Evolutionary conservation across 345 rosid genomes (phyloP).

Genomic region (Acer saccharum): DNA sequence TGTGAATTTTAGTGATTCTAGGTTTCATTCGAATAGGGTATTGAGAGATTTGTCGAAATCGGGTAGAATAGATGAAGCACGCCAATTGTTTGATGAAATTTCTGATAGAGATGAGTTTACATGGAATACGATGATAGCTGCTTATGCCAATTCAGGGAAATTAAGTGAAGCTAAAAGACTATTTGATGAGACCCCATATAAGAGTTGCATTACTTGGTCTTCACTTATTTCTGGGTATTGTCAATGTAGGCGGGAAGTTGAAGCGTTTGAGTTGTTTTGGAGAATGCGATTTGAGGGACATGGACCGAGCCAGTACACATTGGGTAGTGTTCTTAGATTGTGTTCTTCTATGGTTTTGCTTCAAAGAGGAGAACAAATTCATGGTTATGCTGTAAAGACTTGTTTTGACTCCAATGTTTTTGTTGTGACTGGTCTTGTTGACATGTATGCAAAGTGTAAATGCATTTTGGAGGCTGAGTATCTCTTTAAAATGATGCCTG

Average conservation of each 20-base stretch:
- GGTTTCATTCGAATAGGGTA: constrained; percentile 44
- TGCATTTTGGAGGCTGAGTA: constrained; percentile 69
- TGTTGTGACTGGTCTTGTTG: constrained; percentile 79
- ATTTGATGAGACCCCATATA: constrained; percentile 50
- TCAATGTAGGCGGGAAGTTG: constrained; percentile 43
- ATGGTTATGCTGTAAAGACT: constrained; percentile 61
- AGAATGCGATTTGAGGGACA: constrained; percentile 70
- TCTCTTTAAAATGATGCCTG: constrained; percentile 47
- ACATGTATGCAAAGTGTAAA: constrained; percentile 75
- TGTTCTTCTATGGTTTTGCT: constrained; percentile 50
- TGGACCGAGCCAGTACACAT: constrained; percentile 56
- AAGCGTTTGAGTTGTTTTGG: constrained; percentile 64
- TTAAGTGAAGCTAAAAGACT: constrained; percentile 55
- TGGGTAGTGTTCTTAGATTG: constrained; percentile 71
- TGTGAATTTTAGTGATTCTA: constrained; percentile 26
- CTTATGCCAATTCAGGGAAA: constrained; percentile 67
- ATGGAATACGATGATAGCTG: constrained; percentile 87
- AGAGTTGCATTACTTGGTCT: constrained; percentile 77
- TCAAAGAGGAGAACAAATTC: constrained; percentile 69
- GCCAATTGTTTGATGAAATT: constrained; percentile 73
- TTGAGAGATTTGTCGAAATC: constrained; percentile 47
- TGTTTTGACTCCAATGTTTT: constrained; percentile 50
- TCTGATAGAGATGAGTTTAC: constrained; percentile 63
- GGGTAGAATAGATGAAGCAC: constrained; percentile 66
- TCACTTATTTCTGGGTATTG: constrained; percentile 80